Base-by-base conservation (phyloP, 78 protist species). In the Dictyostelium intermedium region DNA sequence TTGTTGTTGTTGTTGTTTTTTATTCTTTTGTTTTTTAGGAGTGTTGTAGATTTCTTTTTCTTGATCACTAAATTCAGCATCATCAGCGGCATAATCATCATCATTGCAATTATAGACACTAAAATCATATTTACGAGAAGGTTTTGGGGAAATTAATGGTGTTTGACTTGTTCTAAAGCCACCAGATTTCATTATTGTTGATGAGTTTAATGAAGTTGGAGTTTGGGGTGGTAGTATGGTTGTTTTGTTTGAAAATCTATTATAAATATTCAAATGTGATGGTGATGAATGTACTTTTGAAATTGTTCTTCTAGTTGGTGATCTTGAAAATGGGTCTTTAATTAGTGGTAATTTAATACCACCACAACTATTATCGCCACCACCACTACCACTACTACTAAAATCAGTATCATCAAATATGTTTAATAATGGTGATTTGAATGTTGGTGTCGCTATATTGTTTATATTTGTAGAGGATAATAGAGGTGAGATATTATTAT, bases 281-380 rank as follows among this genome's bases (percentile, higher is more conserved):
- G 84, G 82, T 70, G 94, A 80, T 78, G 32, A 9, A 35, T 89
- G 56, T 34, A 89, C 73, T 1, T 45, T 89, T 11, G 82, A 56
- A 47, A 30, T 5, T 5, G 3, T 2, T 50, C 81, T n/a, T 69
- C 50, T 78, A 20, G 94, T 80, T 66, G 94, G 94, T 80, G 94
- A 80, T 10, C 53, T 78, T 80, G 94, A 89, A 34, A 89, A 89
- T 81, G 94, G 84, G 81, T 89, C 94, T 70, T 89, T 89, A 47
- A 80, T 80, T 47, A 89, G 16, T n/a, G 43, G 80, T 25, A 79
- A 50, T 14, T 72, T 61, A 34, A 60, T 74, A 35, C 20, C 25
- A 9, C 0, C 25, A 1, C 25, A 20, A 7, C 37, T 69, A 69
- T 27, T n/a, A n/a, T n/a, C 18, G 4, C 25, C 6, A 70, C 11